phyloP scores from a whole-genome alignment of 1,139 yeast species.

The Geotrichum restrictum region DNA sequence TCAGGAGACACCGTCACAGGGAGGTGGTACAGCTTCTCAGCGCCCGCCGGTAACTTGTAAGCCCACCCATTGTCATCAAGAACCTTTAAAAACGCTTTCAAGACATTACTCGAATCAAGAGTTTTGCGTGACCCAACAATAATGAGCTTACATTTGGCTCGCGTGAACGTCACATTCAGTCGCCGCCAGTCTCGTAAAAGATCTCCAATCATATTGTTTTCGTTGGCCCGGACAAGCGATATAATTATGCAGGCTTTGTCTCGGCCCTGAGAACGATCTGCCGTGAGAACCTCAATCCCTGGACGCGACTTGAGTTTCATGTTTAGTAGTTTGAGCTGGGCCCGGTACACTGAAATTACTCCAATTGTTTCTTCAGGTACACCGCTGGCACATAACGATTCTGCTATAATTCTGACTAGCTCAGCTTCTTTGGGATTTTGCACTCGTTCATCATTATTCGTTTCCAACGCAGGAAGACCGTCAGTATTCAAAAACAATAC shows the following conservation, averaged over 20 bases:
- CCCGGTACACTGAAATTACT: slow-evolving; percentile 81
- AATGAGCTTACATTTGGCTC: slow-evolving; percentile 80
- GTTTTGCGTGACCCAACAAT: slow-evolving; percentile 74
- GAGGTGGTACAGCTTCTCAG: slow-evolving; percentile 41
- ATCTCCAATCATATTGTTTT: slow-evolving; percentile 63
- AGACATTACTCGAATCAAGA: slow-evolving; percentile 51
- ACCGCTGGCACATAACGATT: slow-evolving; percentile 57
- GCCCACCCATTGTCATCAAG: slow-evolving; percentile 64
- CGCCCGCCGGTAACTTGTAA: slow-evolving; percentile 49
- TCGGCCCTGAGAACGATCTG: slow-evolving; percentile 93
- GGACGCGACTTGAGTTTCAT: slow-evolving; percentile 43
- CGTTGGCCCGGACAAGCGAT: slow-evolving; percentile 80
- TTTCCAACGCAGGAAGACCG: slow-evolving; percentile 56
- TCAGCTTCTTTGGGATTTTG: slow-evolving; percentile 71
- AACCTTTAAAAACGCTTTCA: slow-evolving; percentile 60
- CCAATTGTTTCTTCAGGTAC: slow-evolving; percentile 62
- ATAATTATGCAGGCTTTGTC: slow-evolving; percentile 87
- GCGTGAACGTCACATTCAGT: slow-evolving; percentile 86
- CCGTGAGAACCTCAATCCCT: slow-evolving; percentile 67
- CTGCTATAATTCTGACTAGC: slow-evolving; percentile 59
- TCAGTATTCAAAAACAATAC: slow-evolving; percentile 84
- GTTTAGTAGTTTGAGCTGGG: slow-evolving; percentile 62
- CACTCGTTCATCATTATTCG: slow-evolving; percentile 57
- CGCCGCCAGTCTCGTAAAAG: slow-evolving; percentile 85
- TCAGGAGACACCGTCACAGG: background rate